Evolutionary conservation across 108 stramenopile species (phyloP).

Genomic region (Pseudonitzschia multiseries): DNA sequence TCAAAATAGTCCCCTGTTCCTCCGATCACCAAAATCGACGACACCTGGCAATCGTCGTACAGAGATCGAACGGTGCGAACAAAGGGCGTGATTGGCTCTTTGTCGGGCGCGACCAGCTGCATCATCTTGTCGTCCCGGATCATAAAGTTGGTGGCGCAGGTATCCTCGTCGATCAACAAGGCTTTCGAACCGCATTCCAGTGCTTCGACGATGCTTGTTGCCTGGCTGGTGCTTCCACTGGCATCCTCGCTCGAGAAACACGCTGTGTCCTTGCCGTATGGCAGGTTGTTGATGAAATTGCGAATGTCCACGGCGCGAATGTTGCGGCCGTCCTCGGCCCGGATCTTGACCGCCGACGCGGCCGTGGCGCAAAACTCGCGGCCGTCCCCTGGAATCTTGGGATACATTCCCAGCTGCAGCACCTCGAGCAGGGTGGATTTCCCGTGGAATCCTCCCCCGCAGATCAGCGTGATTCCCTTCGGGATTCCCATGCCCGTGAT

Average conservation of each 20-base stretch:
- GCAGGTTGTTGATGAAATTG: constrained; percentile 92
- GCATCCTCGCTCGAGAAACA: constrained; percentile 86
- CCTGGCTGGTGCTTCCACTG: constrained; percentile 91
- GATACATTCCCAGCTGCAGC: constrained; percentile 83
- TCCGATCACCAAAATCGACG: constrained; percentile 95
- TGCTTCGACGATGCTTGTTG: constrained; percentile 84
- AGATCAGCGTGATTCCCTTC: constrained; percentile 87
- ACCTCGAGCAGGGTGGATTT: constrained; percentile 91
- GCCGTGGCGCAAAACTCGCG: constrained; percentile 85
- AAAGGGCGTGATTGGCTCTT: constrained; percentile 94
- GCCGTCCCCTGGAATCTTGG: constrained; percentile 91
- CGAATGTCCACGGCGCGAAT: constrained; percentile 85
- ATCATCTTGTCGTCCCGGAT: constrained; percentile 93
- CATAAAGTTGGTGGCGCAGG: constrained; percentile 96
- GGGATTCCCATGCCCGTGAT: constrained; percentile 86
- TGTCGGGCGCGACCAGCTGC: constrained; percentile 73
- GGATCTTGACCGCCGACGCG: constrained; percentile 73
- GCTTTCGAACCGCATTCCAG: constrained; percentile 83
- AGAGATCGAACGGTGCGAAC: constrained; percentile 87
- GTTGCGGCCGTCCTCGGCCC: constrained; percentile 94
- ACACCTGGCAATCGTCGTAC: constrained; percentile 67
- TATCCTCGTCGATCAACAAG: constrained; percentile 91
- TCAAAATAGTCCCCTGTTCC: constrained; percentile 97
- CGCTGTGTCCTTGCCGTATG: constrained; percentile 54
- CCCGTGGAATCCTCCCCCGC: constrained; percentile 96